phyloP scores from a whole-genome alignment of 768 basidiomycete genomes.

The Tylopilus subfusipes region DNA sequence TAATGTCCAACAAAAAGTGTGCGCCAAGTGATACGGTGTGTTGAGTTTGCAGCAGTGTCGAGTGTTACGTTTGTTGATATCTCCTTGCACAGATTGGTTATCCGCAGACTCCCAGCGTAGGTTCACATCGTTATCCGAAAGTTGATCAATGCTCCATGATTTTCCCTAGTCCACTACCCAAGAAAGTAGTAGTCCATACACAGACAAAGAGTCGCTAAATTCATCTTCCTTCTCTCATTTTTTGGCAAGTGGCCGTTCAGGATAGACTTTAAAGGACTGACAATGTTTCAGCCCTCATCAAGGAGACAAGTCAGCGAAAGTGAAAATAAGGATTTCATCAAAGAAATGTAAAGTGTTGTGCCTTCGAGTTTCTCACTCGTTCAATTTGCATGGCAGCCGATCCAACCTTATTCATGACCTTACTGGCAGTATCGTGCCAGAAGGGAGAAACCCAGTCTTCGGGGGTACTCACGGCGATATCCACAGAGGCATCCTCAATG shows the following conservation, averaged over 20 bases:
- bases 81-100: not conserved
- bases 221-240: not conserved
- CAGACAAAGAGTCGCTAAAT: not conserved
- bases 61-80: not conserved
- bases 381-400: slow-evolving; percentile 10
- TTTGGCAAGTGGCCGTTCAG: not conserved
- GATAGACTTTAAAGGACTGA: not conserved
- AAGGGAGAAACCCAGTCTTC: slow-evolving; percentile 13
- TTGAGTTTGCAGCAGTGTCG: not conserved
- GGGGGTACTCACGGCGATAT: slow-evolving; percentile 22
- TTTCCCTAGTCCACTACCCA: slow-evolving; percentile 2
- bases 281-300: not conserved
- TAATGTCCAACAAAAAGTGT: not conserved
- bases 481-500: slow-evolving; percentile 14
- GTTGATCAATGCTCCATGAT: not conserved
- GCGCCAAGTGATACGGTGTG: not conserved
- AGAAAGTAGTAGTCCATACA: not conserved
- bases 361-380: not conserved
- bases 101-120: slow-evolving; percentile 3
- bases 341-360: slow-evolving; percentile 8
- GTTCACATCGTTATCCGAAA: not conserved
- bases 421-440: slow-evolving; percentile 8
- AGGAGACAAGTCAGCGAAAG: not conserved
- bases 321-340: slow-evolving; percentile 3
- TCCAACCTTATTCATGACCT: slow-evolving; percentile 13